Conservation (phyloP, 2,329 filamentous ascomycete species). For the Phialocephala subalpina region DNA sequence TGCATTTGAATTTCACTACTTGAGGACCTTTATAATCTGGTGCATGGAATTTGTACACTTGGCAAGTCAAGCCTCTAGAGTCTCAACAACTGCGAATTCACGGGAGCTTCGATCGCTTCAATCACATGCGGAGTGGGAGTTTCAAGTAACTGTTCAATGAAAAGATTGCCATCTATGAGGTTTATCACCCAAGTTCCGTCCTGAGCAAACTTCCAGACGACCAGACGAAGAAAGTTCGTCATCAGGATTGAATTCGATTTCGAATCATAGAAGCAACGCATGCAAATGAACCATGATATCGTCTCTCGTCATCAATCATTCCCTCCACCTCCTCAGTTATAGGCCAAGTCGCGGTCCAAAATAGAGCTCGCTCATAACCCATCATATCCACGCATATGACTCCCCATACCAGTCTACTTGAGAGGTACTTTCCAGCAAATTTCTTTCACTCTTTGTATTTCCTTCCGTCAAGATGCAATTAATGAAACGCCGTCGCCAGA, state of each 20-base stretch:
- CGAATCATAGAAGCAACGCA: conserved; percentile 5
- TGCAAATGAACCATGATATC: not conserved
- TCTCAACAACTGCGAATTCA: not conserved
- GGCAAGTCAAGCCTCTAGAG: not conserved
- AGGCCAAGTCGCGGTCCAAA: not conserved
- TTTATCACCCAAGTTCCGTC: conserved; percentile 17
- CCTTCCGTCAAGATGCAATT: conserved; percentile 8
- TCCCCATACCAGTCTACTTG: not conserved
- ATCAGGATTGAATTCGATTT: not conserved
- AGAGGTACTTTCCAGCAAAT: not conserved
- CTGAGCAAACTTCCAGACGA: not conserved
- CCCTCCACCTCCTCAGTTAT: not conserved
- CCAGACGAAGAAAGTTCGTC: conserved; percentile 7
- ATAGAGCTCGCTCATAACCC: not conserved
- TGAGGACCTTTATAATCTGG: not conserved
- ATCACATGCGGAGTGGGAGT: not conserved
- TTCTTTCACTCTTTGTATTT: not conserved
- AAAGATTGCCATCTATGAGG: conserved; percentile 31
- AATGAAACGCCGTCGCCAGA: conserved; percentile 8
- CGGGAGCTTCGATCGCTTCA: not conserved
- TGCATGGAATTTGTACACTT: not conserved
- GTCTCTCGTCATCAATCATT: conserved; percentile 1
- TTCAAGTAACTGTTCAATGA: conserved; percentile 6
- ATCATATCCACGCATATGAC: not conserved
- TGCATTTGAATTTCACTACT: not conserved